phyloP scores from a whole-genome alignment of 331 rosid genomes.

The Quercus phellos region DNA sequence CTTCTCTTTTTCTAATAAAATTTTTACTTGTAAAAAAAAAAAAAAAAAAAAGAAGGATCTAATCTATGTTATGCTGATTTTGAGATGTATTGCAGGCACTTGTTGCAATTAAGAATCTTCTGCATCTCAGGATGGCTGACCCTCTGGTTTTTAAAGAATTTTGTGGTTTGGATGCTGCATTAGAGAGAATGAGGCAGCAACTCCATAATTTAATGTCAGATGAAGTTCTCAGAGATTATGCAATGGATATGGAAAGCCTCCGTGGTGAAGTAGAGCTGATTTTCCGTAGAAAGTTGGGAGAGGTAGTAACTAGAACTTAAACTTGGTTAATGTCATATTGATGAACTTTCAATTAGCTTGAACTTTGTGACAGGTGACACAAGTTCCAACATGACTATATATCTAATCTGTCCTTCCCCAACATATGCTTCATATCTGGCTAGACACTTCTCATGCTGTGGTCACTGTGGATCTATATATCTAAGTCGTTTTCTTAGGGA shows the following conservation, averaged over 20 bases:
- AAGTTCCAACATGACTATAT: slow-evolving; percentile 3
- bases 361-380: neutral
- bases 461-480: no score
- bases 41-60: neutral
- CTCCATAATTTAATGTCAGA: slow-evolving; percentile 51
- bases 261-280: slow-evolving; percentile 63
- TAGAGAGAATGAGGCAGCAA: slow-evolving; percentile 52
- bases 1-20: no score
- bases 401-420: neutral
- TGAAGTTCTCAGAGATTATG: slow-evolving; percentile 60
- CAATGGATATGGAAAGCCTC: slow-evolving; percentile 61
- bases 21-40: no score
- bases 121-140: slow-evolving; percentile 59
- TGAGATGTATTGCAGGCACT: slow-evolving; percentile 56
- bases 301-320: slow-evolving; percentile 18
- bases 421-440: neutral
- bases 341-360: neutral
- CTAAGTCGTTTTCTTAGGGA: no score
- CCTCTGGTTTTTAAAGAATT: slow-evolving; percentile 53
- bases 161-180: slow-evolving; percentile 66
- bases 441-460: no score
- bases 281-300: slow-evolving; percentile 44
- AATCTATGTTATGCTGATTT: neutral
- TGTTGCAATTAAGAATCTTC: slow-evolving; percentile 53
- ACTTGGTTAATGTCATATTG: neutral